Evolutionary conservation across 495 filamentous ascomycete genomes (phyloP).

Genomic region (Hypoxylon perforatum): DNA sequence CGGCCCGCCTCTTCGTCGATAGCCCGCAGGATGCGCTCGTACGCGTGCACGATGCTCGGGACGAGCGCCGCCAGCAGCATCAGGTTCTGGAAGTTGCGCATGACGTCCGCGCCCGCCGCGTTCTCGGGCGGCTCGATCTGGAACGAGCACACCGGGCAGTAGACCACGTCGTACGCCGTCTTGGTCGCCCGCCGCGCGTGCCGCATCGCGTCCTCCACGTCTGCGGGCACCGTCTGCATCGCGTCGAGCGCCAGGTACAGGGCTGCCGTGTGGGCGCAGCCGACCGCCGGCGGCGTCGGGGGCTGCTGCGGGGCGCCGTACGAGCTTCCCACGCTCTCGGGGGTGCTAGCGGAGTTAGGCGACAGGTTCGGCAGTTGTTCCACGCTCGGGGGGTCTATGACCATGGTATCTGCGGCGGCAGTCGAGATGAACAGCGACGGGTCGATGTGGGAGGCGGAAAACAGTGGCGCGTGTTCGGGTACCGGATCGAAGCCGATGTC

Average conservation of each 20-base stretch:
- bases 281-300: constrained; percentile 1
- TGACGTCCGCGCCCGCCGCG: constrained; percentile 13
- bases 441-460: constrained; percentile 37
- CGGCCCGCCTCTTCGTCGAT: constrained; percentile 55
- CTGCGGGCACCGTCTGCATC: constrained; percentile 56
- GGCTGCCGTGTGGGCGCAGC: constrained; percentile 52
- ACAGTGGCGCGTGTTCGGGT: constrained; percentile 22
- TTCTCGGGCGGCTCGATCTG: constrained; percentile 46
- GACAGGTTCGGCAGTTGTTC: constrained; percentile 39
- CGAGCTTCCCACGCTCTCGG: constrained; percentile 32
- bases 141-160: constrained; percentile 67
- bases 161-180: constrained; percentile 67
- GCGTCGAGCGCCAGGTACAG: constrained; percentile 59
- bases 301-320: background rate
- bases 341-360: constrained; percentile 39
- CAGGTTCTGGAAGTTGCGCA: constrained; percentile 66
- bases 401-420: too few species aligned
- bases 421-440: constrained; percentile 33
- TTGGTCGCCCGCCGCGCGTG: constrained; percentile 67
- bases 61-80: constrained; percentile 75
- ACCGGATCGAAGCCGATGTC: constrained; percentile 36
- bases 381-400: constrained; percentile 9
- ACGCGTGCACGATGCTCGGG: constrained; percentile 70
- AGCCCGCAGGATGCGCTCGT: constrained; percentile 57
- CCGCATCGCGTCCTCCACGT: constrained; percentile 57